Base-by-base conservation (phyloP, 345 rosid genomes). In the Eucalyptus lansdowneana region DNA sequence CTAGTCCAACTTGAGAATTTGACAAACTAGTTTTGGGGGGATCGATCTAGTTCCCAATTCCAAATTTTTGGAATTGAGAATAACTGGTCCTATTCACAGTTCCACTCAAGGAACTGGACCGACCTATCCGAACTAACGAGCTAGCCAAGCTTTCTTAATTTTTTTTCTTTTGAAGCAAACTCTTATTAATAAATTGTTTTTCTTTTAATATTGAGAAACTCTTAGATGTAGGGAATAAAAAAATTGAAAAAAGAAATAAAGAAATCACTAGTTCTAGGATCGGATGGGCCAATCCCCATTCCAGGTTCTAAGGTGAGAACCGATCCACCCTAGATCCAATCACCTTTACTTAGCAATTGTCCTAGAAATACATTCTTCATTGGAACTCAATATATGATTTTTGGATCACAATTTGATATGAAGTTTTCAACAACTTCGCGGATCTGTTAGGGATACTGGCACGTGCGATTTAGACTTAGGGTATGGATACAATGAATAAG, bases 51-150 rank as follows among this genome's bases (percentile, higher is more conserved):
- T 56, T 56, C 13, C 13, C 11, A 1, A 24, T 56, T 22, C 62
- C 13, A 56, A 56, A 56, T 3, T 53, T 53, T 53, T 53, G 56
- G 56, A 53, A 19, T 56, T 56, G 12, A 9, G 6, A 54, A 56
- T 56, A 56, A 24, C 0, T 9, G 6, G 29, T 56, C 6, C 1
- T 2, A 4, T 56, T 56, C 27, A 5, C 27, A 10, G 6, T 56
- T 56, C 62, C 62, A 56, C 27, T 22, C 27, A 56, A 22, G 27
- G 62, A 56, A 29, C 3, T 29, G 0, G 17, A 62, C 0, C 9
- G 0, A 29, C 31, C 14, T 6, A 12, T 12, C 2, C 0, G 8
- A 2, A 62, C 3, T 14, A 5, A 29, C 2, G 5, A 13, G 16
- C 9, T 13, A 0, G 34, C 17, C 9, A 29, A 62, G 16, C 2